These are phyloP conservation scores for Thraustochytrium sp. DNA, from an alignment of 352 stramenopile species.

Conservation along the genomic window DNA sequence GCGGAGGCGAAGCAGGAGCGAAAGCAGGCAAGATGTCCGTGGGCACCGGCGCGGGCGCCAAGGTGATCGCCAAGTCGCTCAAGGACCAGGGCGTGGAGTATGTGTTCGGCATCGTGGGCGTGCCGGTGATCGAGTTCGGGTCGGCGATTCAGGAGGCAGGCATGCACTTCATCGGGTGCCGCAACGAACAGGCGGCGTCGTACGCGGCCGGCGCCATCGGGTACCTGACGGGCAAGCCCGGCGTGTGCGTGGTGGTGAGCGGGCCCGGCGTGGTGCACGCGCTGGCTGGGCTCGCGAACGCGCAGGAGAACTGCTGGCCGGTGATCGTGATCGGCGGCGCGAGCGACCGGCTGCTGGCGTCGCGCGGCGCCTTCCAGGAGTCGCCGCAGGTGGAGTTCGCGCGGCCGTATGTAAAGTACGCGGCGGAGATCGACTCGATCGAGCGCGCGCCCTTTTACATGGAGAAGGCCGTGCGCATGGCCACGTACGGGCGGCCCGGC, in stretches of 20 bases:
- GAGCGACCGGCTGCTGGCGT: slow-evolving; percentile 35
- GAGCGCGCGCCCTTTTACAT: slow-evolving; percentile 44
- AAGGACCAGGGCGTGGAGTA: slow-evolving; percentile 45
- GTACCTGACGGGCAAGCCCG: slow-evolving; percentile 47
- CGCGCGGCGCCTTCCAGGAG: slow-evolving; percentile 44
- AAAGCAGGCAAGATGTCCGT: background rate
- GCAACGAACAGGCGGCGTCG: slow-evolving; percentile 46
- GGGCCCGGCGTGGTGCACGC: slow-evolving; percentile 47
- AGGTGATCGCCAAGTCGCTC: slow-evolving; percentile 41
- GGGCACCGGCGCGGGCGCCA: background rate
- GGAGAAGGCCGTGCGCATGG: slow-evolving; percentile 44
- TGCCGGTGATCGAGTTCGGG: slow-evolving; percentile 44
- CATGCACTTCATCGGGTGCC: slow-evolving; percentile 43
- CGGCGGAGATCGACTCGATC: slow-evolving; percentile 26
- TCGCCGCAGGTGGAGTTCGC: slow-evolving; percentile 45
- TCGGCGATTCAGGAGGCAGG: slow-evolving; percentile 18
- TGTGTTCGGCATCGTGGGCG: slow-evolving; percentile 47
- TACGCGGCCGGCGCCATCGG: slow-evolving; percentile 46
- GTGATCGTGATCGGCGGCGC: slow-evolving; percentile 46
- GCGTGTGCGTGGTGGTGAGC: slow-evolving; percentile 43
- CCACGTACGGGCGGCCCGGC: slow-evolving; percentile 42
- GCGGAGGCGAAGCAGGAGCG: background rate
- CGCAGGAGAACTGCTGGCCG: slow-evolving; percentile 44
- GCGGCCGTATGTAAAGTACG: slow-evolving; percentile 44
- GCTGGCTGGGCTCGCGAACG: slow-evolving; percentile 45